Conservation (phyloP, 1,139 yeast species). For the Lodderomyces theae region DNA sequence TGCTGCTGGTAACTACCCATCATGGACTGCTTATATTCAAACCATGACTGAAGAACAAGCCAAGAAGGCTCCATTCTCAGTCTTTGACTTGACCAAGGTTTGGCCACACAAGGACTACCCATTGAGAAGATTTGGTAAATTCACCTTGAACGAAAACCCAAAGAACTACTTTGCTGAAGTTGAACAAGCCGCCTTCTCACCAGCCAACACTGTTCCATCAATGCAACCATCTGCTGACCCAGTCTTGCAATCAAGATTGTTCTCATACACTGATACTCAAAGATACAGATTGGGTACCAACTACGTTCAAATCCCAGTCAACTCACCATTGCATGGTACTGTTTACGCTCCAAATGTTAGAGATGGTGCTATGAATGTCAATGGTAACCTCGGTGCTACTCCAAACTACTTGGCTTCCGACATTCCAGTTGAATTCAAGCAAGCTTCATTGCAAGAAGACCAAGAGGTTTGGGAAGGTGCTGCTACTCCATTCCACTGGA, state of each 20-base stretch:
- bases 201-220: slow-evolving; percentile 81
- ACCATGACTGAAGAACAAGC: slow-evolving; percentile 69
- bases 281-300: slow-evolving; percentile 61
- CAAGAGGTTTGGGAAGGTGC: slow-evolving; percentile 91
- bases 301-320: slow-evolving; percentile 72
- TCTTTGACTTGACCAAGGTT: slow-evolving; percentile 70
- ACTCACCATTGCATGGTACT: slow-evolving; percentile 54
- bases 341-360: slow-evolving; percentile 63
- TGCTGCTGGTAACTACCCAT: slow-evolving; percentile 56
- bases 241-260: slow-evolving; percentile 78
- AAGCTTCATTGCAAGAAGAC: slow-evolving; percentile 45
- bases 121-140: slow-evolving; percentile 68
- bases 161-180: slow-evolving; percentile 77
- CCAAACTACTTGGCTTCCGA: slow-evolving; percentile 74
- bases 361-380: slow-evolving; percentile 83
- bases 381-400: slow-evolving; percentile 79
- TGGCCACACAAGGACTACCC: slow-evolving; percentile 83
- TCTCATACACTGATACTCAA: slow-evolving; percentile 85
- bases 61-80: slow-evolving; percentile 57
- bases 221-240: slow-evolving; percentile 87
- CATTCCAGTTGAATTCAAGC: slow-evolving; percentile 53
- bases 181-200: slow-evolving; percentile 81
- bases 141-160: slow-evolving; percentile 69
- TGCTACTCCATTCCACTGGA: slow-evolving; percentile 89
- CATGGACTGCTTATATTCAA: slow-evolving; percentile 66